Evolutionary conservation across 2,329 filamentous ascomycete species (phyloP), one percentile per base, ranked within the genome.

Genomic region (Proliferodiscus dingleyae): DNA sequence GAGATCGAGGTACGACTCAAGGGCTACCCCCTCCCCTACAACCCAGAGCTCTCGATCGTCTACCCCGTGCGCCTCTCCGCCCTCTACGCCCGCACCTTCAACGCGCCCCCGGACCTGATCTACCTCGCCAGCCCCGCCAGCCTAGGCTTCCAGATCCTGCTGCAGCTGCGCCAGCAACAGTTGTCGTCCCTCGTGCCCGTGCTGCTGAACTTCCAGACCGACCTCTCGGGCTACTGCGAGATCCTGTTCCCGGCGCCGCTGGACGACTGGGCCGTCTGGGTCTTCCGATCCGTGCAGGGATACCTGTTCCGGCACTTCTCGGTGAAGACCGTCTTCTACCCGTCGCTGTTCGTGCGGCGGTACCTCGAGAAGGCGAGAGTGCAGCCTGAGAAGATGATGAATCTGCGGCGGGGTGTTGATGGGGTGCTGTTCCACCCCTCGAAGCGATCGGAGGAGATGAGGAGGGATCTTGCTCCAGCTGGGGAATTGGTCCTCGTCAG

Each of bases 161-260:
- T 86, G n/a, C 81, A 86, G 60, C 66, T 85, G 41, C 73, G 79
- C 36, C 81, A 84, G 53, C 71, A 84, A 43, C 67, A 71, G 11
- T 62, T 62, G 18, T 67, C 74, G 24, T 68, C 70, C 7, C 78
- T 80, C 33, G 73, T 81, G 1, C 77, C 77, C 2, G 68, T 84
- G 2, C 70, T 86, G 34, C 75, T 82, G 61, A 87, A 86, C 62
- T 87, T 85, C 53, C 83, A 87, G 63, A 87, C 83, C 1, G 83
- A 87, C 59, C 67, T 87, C 8, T 78, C 80, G 0, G 81, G 81
- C 2, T 87, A 87, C 61, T 82, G 80, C 57, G 73, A 77, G 39
- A 84, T 87, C 41, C 68, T 87, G n/a, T 83, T 87, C 49, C 80
- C 82, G 0, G 66, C 71, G 1, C 80, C 79, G 0, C 68, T 87